Evolutionary conservation across 169 alveolate genomes (phyloP), one percentile per base, ranked within the genome.

Genomic region (Plasmodium cynomolgi): DNA sequence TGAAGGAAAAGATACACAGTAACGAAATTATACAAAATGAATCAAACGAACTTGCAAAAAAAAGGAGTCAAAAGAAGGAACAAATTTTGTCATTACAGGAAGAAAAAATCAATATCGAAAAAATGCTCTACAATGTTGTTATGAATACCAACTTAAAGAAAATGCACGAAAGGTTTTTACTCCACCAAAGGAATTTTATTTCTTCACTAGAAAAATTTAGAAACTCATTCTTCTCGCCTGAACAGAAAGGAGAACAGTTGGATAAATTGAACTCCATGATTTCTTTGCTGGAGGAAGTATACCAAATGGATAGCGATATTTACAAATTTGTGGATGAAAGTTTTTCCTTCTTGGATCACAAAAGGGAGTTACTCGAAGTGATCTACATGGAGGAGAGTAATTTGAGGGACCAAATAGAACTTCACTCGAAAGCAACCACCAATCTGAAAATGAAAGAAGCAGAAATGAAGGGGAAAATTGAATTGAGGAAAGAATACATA

Each of bases 361-460:
- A 81, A 91, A 91, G 41, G 13, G 62, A 81, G 72, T 73, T 83
- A 47, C 33, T 34, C 1, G 73, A 91, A 37, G 15, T 91, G 9
- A 39, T 62, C 56, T 37, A 91, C 26, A n/a, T 15, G 29, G 68
- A 41, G 17, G 77, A 72, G 15, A 90, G 81, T 13, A 41, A 20
- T 2, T 56, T 95, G 50, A 72, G 77, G 47, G 92, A 39, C 2
- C 62, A 93, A 77, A 79, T 95, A 39, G 91, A 92, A 31, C 20
- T 6, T 1, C 62, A 75, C 29, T 88, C 81, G 13, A 81, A 93
- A 56, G 54, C 33, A n/a, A 71, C 91, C 3, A 95, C 91, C 13
- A 44, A 37, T 4, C 77, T 79, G 31, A 72, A 92, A 82, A 84
- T 84, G 31, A 92, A 95, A 54, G 95, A 96, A 84, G 95, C 79